A percentile compares a stretch with the other conserved stretches of the same genome.
Evolutionary conservation across 2,329 filamentous ascomycete species (phyloP).

Genomic region (Escovopsis sp.): DNA sequence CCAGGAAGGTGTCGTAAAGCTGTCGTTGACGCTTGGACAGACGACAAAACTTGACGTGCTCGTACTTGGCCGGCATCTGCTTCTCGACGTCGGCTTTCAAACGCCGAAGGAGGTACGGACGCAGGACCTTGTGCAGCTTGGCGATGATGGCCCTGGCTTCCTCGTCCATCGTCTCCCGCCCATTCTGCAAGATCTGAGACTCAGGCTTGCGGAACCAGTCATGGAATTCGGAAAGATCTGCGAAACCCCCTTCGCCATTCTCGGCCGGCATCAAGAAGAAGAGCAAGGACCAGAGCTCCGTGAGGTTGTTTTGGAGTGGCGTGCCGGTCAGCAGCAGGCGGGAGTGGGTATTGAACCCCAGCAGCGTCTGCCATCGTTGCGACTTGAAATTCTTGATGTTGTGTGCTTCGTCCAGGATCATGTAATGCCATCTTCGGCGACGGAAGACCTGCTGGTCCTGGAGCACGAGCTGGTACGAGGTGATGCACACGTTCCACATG

Average conservation of each 20-base stretch:
- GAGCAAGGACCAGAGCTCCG: constrained; percentile 89
- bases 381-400: constrained; percentile 99
- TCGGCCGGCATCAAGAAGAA: constrained; percentile 94
- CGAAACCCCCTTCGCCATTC: constrained; percentile 76
- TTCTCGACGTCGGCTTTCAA: constrained; percentile 96
- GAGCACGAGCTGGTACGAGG: constrained; percentile 89
- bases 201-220: constrained; percentile 93
- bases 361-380: constrained; percentile 86
- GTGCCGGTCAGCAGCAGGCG: constrained; percentile 84
- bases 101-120: constrained; percentile 79
- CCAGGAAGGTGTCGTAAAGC: constrained; percentile 92
- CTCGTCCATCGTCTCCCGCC: constrained; percentile 83
- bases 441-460: constrained; percentile 92
- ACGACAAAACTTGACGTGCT: constrained; percentile 90
- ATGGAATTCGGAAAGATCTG: constrained; percentile 88
- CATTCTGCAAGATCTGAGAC: constrained; percentile 89
- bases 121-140: constrained; percentile 84
- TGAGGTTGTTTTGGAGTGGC: constrained; percentile 90
- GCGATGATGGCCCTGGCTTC: constrained; percentile 83
- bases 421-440: constrained; percentile 86
- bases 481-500: constrained; percentile 93
- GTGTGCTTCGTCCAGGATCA: constrained; percentile 95
- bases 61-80: constrained; percentile 96
- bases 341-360: constrained; percentile 83
- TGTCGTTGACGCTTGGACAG: constrained; percentile 90